Evolutionary conservation across 1,284 basidiomycete genomes (phyloP).

Genomic region (Heterobasidion occidentale): DNA sequence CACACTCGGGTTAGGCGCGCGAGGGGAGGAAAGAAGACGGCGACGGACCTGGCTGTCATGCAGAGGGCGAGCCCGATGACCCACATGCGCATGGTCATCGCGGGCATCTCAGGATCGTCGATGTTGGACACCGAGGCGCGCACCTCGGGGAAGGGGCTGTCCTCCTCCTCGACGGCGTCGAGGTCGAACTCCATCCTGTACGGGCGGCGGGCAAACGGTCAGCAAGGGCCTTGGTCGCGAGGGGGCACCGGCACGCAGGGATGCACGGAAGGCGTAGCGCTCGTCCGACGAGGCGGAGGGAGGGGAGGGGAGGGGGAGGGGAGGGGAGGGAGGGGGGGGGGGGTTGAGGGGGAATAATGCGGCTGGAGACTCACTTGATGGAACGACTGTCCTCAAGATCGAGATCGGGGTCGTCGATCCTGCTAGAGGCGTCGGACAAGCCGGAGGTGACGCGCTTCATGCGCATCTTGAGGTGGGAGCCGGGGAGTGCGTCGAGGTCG

Average conservation of each 20-base stretch:
- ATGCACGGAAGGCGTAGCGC: background rate
- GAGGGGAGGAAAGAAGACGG: conserved; percentile 2
- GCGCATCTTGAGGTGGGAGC: background rate
- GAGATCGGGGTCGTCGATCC: conserved; percentile 14
- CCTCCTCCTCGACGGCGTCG: conserved; percentile 80
- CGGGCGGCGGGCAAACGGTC: conserved; percentile 12
- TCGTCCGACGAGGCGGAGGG: background rate
- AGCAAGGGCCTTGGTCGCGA: conserved; percentile 6
- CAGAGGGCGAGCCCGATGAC: conserved; percentile 73
- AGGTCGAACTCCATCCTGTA: conserved; percentile 75
- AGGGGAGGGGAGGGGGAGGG: too few species aligned
- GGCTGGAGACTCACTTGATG: conserved; percentile 42
- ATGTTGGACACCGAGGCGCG: conserved; percentile 95
- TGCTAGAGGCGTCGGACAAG: conserved; percentile 23
- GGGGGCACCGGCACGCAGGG: conserved; percentile 5
- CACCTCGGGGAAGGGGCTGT: conserved; percentile 95
- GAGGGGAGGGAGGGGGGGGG: too few species aligned
- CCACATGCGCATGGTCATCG: conserved; percentile 87
- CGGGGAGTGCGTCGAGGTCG: background rate
- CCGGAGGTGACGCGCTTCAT: background rate
- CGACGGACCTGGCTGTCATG: conserved; percentile 49
- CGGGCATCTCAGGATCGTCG: conserved; percentile 95
- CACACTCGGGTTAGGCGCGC: too few species aligned
- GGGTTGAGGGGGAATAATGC: conserved; percentile 1
- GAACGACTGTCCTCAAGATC: conserved; percentile 30